These are phyloP conservation scores for Trametes cingulata DNA, from an alignment of 768 basidiomycete species.

Conservation along the genomic window DNA sequence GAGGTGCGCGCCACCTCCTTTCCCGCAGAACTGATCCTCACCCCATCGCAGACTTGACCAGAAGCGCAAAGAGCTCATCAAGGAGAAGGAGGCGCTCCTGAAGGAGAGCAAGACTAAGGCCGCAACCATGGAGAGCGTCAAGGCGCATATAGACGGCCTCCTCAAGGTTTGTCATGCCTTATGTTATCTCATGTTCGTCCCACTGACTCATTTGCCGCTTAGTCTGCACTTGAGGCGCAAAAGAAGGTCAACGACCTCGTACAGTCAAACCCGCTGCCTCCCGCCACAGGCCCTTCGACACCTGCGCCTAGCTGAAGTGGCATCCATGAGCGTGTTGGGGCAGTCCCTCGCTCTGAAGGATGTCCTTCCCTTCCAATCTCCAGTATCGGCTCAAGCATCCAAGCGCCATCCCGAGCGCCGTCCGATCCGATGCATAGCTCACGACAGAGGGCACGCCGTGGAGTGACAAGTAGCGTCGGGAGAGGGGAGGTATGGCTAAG, in stretches of 20 bases:
- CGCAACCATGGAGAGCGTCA: slow-evolving; percentile 74
- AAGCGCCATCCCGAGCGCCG: no score
- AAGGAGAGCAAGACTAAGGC: slow-evolving; percentile 78
- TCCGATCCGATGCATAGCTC: no score
- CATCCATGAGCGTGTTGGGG: neutral
- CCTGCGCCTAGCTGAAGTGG: slow-evolving; percentile 27
- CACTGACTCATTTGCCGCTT: slow-evolving; percentile 7
- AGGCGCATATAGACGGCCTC: slow-evolving; percentile 72
- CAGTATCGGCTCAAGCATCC: neutral
- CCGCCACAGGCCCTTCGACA: slow-evolving; percentile 25
- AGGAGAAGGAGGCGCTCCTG: slow-evolving; percentile 76
- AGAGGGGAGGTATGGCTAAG: neutral
- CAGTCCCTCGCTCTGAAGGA: neutral
- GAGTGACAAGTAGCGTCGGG: neutral
- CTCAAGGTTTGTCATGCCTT: slow-evolving; percentile 55
- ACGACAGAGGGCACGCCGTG: neutral
- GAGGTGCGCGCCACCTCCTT: slow-evolving; percentile 50
- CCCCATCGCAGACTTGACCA: slow-evolving; percentile 61
- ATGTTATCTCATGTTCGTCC: slow-evolving; percentile 18
- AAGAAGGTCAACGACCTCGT: slow-evolving; percentile 75
- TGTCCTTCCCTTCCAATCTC: neutral
- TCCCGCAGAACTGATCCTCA: slow-evolving; percentile 11
- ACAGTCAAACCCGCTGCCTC: slow-evolving; percentile 39
- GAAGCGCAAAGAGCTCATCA: slow-evolving; percentile 63
- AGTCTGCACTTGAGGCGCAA: slow-evolving; percentile 73